Percentiles rank a stretch among this genome's conserved stretches.
Evolutionary conservation across 73 alveolate species (phyloP).

Genomic region (Tetrahymena malaccensis): DNA sequence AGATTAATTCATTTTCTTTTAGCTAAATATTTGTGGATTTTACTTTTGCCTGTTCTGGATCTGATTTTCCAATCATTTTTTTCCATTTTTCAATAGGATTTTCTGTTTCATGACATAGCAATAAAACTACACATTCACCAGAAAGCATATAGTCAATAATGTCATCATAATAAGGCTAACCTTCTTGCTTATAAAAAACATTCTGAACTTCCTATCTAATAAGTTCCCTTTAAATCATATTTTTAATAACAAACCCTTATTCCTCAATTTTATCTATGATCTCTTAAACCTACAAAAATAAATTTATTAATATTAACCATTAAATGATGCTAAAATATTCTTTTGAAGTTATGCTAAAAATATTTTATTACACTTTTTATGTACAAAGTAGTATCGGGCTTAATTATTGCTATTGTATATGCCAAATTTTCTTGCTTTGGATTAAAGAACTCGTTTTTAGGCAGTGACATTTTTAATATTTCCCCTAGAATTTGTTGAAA

Average conservation of each 20-base stretch:
- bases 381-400: slow-evolving; percentile 71
- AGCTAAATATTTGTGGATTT: too few relatives aligned
- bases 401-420: slow-evolving; percentile 69
- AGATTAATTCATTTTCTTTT: neutral
- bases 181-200: slow-evolving; percentile 63
- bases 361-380: slow-evolving; percentile 21
- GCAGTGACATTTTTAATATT: neutral
- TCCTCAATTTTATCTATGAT: slow-evolving; percentile 66
- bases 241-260: slow-evolving; percentile 66
- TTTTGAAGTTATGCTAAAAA: neutral
- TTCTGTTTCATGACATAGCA: slow-evolving; percentile 68
- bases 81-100: slow-evolving; percentile 87
- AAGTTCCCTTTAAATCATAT: slow-evolving; percentile 50
- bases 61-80: slow-evolving; percentile 83
- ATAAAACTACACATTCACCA: slow-evolving; percentile 77
- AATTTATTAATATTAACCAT: neutral
- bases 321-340: neutral
- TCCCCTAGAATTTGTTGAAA: neutral
- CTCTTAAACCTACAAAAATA: slow-evolving; percentile 36
- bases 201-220: slow-evolving; percentile 78
- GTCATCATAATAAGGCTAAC: slow-evolving; percentile 63
- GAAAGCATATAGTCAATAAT: slow-evolving; percentile 70
- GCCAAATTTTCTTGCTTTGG: slow-evolving; percentile 55
- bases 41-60: slow-evolving; percentile 77
- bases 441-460: slow-evolving; percentile 13